Percentiles rank a stretch among this genome's conserved stretches.
Evolutionary conservation across 1,139 yeast genomes (phyloP).

Genomic region (Maudiozyma humilis): DNA sequence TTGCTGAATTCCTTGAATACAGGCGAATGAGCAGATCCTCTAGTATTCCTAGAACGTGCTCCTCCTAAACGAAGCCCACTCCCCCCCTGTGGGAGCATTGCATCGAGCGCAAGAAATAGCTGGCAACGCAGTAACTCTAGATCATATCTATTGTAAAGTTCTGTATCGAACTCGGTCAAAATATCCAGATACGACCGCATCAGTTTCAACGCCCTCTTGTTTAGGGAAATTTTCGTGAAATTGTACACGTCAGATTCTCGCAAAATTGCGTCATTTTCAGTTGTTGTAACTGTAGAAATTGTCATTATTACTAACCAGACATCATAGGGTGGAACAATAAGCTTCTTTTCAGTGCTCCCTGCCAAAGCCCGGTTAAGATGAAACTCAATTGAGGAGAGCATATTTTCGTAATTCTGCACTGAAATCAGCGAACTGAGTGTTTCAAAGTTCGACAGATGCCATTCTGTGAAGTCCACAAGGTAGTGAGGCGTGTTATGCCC

Average conservation of each 20-base stretch:
- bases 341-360: neutral
- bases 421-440: conserved; percentile 24
- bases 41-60: neutral
- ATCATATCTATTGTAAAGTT: conserved; percentile 14
- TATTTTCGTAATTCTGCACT: conserved; percentile 24
- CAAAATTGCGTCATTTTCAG: conserved; percentile 16
- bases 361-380: conserved; percentile 8
- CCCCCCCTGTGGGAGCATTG: conserved; percentile 9
- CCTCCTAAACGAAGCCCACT: neutral
- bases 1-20: conserved; percentile 6
- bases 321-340: conserved; percentile 26
- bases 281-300: conserved; percentile 19
- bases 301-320: conserved; percentile 24
- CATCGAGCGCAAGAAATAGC: conserved; percentile 24
- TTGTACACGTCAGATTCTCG: conserved; percentile 24
- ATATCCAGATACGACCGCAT: conserved; percentile 12
- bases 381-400: conserved; percentile 22
- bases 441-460: conserved; percentile 20
- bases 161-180: conserved; percentile 17
- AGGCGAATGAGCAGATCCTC: conserved; percentile 6
- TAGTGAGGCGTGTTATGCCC: conserved; percentile 16
- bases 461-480: conserved; percentile 22
- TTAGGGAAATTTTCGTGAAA: conserved; percentile 16
- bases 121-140: conserved; percentile 28
- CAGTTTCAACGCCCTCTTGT: conserved; percentile 20